Evolutionary conservation across 306 rosid species (phyloP).

Genomic region (barrel medic (Medicago truncatula)): MtrunA17r5.0-ANR NC_053042.1:859001-859500

Average conservation of each 20-base stretch:
- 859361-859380: not conserved
- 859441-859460: not conserved
- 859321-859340: not conserved
- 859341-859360: not conserved
- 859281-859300: constrained; percentile 17
- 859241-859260: constrained; percentile 40
- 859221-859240: constrained; percentile 87
- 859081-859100: constrained; percentile 9
- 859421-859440: not conserved
- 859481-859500: not conserved
- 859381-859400: not conserved
- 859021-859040: constrained; percentile 7
- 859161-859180: constrained; percentile 90
- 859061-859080: constrained; percentile 9
- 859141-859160: constrained; percentile 93
- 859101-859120: constrained; percentile 16
- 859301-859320: not conserved
- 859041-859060: not conserved
- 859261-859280: constrained; percentile 31
- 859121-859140: constrained; percentile 57
- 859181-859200: constrained; percentile 87
- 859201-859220: constrained; percentile 77
- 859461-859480: not conserved
- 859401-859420: not conserved
- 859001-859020: constrained; percentile 4